Base-by-base conservation (phyloP, 1,284 basidiomycete genomes). In the Rhodotorula sp. region DNA sequence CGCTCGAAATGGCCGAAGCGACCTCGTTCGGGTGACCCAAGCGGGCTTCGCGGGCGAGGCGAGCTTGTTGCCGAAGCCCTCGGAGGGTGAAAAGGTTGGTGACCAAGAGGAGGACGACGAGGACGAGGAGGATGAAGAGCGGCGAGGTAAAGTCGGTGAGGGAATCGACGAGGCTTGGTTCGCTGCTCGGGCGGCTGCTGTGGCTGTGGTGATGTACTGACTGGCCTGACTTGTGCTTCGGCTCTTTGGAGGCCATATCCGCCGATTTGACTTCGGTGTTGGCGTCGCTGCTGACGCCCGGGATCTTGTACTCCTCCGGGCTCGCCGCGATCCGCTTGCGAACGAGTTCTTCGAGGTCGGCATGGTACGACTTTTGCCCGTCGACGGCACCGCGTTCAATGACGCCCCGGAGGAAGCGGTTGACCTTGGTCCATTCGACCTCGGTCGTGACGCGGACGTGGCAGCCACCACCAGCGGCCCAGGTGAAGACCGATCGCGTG, bases 401-500 rank as follows among this genome's bases (percentile, higher is more conserved):
- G 6, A 68, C 66, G 5, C 67, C 64, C 12, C 65, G 63, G 21
- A 71, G 60, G 63, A 71, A 60, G 21, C 70, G 70, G 60, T 71
- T 71, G 23, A 68, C 66, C 93, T 95, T 0, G 89, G 72, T 92
- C 95, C 95, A 99, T 72, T 97, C 94, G 6, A 98, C 93, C 76
- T 90, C 87, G n/a, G 91, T 93, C 47, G 93, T 95, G 10, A 99
- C 92, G 15, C 92, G 77, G 19, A 99, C 87, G 64, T 85, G 87
- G 0, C 90, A 90, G 5, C 89, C 87, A 61, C 90, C 86, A 5
- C 86, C 84, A 58, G 89, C 89, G 7, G 91, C 93, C 94, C 95
- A 98, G 81, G 88, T 97, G 66, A 98, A 85, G 79, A 95, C 97
- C 5, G 93, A 97, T 75, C 89, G 85, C 15, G 95, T 98, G 84